Evolutionary conservation across 208 protist species (phyloP), one percentile per base, ranked within the genome.

Genomic region (Leishmania tropica): DNA sequence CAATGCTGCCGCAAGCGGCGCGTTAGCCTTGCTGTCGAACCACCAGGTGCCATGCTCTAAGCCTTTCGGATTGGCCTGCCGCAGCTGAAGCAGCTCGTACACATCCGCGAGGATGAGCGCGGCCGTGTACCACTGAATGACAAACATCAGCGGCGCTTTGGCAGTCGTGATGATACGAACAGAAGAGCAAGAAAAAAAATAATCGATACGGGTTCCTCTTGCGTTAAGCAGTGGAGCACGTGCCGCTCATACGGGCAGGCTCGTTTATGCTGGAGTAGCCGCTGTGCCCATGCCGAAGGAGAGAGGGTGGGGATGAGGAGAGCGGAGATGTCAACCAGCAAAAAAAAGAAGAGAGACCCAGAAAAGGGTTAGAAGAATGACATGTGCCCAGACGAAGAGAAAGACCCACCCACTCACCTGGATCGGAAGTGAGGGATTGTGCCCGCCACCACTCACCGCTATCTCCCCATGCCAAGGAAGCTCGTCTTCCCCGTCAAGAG

Each of bases 111-210:
- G 31, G 31, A 89, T 40, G 40, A 94, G 74, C 3, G 78, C 85
- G 11, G 76, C 56, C 11, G 90, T 90, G 79, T 94, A 95, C 84
- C 85, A 90, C 82, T 92, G 90, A 28, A 92, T 73, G 51, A 90
- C 88, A 11, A 84, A 42, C 85, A 92, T 91, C 5, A 8, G 35
- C 19, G 51, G 53, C 31, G 51, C 70, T 53, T 21, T 15, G 42
- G n/a, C 19, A 74, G 40, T 15, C 5, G 45, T 74, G 45, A 19
- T 53, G 24, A 74, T 62, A 19, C 19, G 53, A 40, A n/a, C 13
- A 76, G 15, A 60, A 58, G 28, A 56, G 45, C 45, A 13, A 54
- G 5, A 37, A 17, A 58, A 31, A 31, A 75, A 1, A 56, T 7
- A 74, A 74, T 48, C 21, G 17, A 72, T 72, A 28, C 37, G 45